Evolutionary conservation across 2,329 filamentous ascomycete genomes (phyloP).

Genomic region (Pseudocercospora musae): DNA sequence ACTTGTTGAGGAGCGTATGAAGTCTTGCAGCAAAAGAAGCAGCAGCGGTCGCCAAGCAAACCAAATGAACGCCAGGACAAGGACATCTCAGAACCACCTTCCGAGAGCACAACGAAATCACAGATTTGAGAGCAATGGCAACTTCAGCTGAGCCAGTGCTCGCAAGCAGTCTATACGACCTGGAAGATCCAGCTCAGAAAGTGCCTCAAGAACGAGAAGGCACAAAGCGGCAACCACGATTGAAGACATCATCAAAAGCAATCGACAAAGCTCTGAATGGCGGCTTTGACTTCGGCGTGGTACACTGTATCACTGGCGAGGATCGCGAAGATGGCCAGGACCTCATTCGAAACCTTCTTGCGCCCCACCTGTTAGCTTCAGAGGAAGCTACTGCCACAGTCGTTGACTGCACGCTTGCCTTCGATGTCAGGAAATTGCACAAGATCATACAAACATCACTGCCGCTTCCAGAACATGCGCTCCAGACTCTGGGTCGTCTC

Average conservation of each 20-base stretch:
- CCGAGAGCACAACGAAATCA: background rate
- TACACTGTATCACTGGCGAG: conserved; percentile 39
- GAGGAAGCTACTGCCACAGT: conserved; percentile 37
- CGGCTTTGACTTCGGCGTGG: conserved; percentile 37
- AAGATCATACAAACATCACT: conserved; percentile 15
- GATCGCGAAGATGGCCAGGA: conserved; percentile 24
- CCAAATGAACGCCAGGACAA: background rate
- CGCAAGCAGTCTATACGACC: conserved; percentile 7
- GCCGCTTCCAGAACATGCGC: conserved; percentile 23
- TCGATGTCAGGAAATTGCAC: conserved; percentile 44
- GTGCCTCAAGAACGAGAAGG: conserved; percentile 47
- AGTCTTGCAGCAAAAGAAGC: background rate
- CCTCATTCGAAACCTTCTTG: conserved; percentile 38
- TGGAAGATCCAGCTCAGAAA: conserved; percentile 48
- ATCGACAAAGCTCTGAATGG: conserved; percentile 40
- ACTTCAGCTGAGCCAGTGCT: conserved; percentile 5
- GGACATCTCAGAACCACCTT: background rate
- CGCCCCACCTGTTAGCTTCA: conserved; percentile 38
- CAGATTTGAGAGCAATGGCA: background rate
- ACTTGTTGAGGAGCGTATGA: background rate
- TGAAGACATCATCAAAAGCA: conserved; percentile 34
- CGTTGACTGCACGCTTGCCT: conserved; percentile 46
- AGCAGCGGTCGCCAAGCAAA: background rate
- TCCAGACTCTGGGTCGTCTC: conserved; percentile 42
- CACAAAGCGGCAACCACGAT: background rate